Base-by-base conservation (phyloP, 2,329 filamentous ascomycete species). In the Lecanicillium sp. region DNA sequence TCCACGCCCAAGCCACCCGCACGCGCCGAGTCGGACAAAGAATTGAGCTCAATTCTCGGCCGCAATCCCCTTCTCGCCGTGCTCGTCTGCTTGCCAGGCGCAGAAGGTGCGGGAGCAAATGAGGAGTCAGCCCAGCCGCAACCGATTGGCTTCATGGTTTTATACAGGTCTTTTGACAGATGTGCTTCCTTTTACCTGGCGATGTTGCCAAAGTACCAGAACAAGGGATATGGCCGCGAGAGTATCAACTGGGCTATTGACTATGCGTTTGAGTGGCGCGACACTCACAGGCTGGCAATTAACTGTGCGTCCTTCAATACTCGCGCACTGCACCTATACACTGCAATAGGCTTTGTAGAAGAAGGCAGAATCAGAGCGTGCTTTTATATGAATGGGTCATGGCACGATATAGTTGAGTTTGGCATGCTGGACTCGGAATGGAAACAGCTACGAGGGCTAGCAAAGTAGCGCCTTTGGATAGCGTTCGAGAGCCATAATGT, bases 161-260 rank as follows among this genome's bases (percentile, higher is more conserved):
- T 35, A 13, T 6, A 27, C 19, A n/a, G 14, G 19, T 4, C 5
- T n/a, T 35, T 25, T 17, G 19, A 12, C 4, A n/a, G 14, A 13
- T 13, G 19, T 14, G 33, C 4, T 8, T 4, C 9, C 3, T 14
- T 14, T n/a, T 4, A 35, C 19, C 9, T 17, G 9, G 18, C 33
- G 4, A 9, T 35, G 11, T 5, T 25, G 4, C 7, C 18, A 5
- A 8, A 17, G 5, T 12, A 25, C 20, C 33, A 35, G 33, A 27
- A 27, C 20, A 25, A 27, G 33, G 33, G 33, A 5, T 35, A 35
- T 22, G 33, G 33, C 4, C 33, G 33, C 19, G 33, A 35, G 33
- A 22, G 19, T 6, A 10, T 35, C 33, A 27, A 35, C 33, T 35
- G 33, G 33, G 18, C 33, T 14, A 22, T 17, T 14, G 33, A 35